phyloP scores from a whole-genome alignment of 352 stramenopile species.

The Globisporangium perplexum region DNA sequence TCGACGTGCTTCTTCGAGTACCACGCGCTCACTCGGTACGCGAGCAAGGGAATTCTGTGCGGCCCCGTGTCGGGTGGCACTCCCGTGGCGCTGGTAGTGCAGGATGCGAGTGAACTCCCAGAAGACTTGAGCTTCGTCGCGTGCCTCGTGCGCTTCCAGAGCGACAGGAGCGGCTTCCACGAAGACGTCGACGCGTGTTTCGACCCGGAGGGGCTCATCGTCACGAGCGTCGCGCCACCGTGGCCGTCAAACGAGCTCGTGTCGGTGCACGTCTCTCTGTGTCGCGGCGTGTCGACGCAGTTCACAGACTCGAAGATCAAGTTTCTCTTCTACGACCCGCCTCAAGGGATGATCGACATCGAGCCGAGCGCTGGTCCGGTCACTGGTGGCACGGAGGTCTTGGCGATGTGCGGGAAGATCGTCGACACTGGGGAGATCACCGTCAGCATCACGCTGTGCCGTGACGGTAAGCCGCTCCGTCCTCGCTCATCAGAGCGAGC shows the following conservation, averaged over 20 bases:
- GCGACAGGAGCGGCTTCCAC: constrained; percentile 19
- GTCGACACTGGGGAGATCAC: constrained; percentile 64
- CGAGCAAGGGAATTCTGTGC: constrained; percentile 38
- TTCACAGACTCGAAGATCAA: constrained; percentile 44
- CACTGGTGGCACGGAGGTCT: constrained; percentile 42
- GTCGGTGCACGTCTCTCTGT: constrained; percentile 26
- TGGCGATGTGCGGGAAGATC: constrained; percentile 55
- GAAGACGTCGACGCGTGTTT: constrained; percentile 35
- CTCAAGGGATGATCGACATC: constrained; percentile 53
- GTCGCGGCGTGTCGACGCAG: constrained; percentile 13
- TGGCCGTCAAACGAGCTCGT: constrained; percentile 65
- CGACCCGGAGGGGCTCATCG: constrained; percentile 18
- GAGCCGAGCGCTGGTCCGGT: constrained; percentile 52
- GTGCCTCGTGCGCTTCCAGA: constrained; percentile 41
- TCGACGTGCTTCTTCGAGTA: constrained; percentile 70
- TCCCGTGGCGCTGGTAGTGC: constrained; percentile 34
- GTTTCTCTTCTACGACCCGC: constrained; percentile 72
- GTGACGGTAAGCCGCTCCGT: constrained; percentile 5
- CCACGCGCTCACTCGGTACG: constrained; percentile 37
- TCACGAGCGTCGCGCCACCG: constrained; percentile 34
- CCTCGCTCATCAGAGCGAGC: not conserved
- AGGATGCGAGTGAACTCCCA: constrained; percentile 32
- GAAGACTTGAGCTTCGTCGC: constrained; percentile 31
- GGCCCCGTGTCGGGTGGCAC: constrained; percentile 54
- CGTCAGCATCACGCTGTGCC: constrained; percentile 32